Base-by-base conservation (phyloP, 2,329 filamentous ascomycete species). In the Aspergillus flavus region DNA sequence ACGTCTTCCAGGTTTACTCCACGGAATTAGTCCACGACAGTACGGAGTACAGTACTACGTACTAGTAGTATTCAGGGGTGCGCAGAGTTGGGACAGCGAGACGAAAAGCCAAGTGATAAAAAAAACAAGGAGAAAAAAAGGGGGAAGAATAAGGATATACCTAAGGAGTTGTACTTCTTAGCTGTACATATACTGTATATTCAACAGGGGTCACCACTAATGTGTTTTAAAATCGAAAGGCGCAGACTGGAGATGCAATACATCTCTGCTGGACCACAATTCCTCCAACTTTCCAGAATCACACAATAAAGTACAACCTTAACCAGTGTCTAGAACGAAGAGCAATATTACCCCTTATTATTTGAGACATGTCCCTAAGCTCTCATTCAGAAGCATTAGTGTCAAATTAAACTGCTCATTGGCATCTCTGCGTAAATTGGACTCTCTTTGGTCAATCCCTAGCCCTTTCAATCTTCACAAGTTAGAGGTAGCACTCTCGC, bases 311-410 rank as follows among this genome's bases (percentile, higher is more conserved):
- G 48, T 34, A 6, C 16, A 19, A 30, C 28, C 11, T 32, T 39
- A 39, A 16, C 14, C n/a, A 23, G 23, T 39, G 14, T 11, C 23
- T 39, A 6, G 19, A 36, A 10, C n/a, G 32, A 34, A 53, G 12
- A 41, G 39, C 9, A 41, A 43, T 50, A 26, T 19, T 57, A 48
- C 39, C 54, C 23, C 14, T 53, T 23, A 50, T 61, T 58, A 67
- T 61, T 66, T 70, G 16, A 84, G 69, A 70, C 82, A 84, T 21
- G 78, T 79, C 28, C 78, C 78, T 68, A 83, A 70, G 65, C 79
- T 83, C 65, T 83, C 80, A 66, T 84, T 83, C 32, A 84, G 68
- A 66, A 82, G 78, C 64, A 78, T 75, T 56, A 83, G 67, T 5
- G 81, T 82, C 57, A 76, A 73, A 61, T 79, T 76, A 64, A 81